Conservation (phyloP, 768 basidiomycete species). For the Daedaleopsis nitida region DNA sequence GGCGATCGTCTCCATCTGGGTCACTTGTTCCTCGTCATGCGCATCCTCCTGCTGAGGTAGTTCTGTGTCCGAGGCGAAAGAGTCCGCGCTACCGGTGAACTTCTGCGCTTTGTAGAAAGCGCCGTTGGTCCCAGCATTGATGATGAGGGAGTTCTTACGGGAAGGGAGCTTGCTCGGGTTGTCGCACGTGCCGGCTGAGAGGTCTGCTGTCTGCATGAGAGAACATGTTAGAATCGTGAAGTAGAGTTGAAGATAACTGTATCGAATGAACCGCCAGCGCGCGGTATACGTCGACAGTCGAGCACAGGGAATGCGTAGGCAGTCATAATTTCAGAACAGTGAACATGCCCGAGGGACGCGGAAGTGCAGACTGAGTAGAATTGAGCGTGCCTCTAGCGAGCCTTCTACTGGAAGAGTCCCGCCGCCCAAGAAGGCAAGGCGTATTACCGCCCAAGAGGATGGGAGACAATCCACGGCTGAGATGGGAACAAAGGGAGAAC, state of each 20-base stretch:
- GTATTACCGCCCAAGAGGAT: background rate
- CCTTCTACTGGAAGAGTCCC: background rate
- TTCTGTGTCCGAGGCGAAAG: conserved; percentile 25
- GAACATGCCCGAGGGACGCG: background rate
- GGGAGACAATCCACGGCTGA: background rate
- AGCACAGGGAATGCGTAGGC: background rate
- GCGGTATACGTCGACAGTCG: too few species aligned
- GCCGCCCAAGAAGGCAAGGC: background rate
- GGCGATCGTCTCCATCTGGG: conserved; percentile 28
- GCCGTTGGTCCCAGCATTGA: conserved; percentile 18
- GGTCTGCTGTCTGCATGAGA: conserved; percentile 8
- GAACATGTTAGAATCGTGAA: background rate
- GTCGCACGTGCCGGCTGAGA: conserved; percentile 6
- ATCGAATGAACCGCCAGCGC: too few species aligned
- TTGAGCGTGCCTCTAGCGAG: background rate
- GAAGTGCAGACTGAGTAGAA: background rate
- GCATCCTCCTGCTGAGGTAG: background rate
- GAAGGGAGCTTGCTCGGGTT: conserved; percentile 22
- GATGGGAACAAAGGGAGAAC: background rate
- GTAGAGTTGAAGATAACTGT: too few species aligned
- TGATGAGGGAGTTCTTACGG: conserved; percentile 27
- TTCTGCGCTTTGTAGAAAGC: conserved; percentile 32
- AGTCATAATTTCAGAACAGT: too few species aligned
- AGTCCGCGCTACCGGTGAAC: conserved; percentile 30
- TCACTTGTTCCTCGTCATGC: conserved; percentile 23